Evolutionary conservation across 2,329 filamentous ascomycete genomes (phyloP).

Genomic region (Apiospora phragmitis): DNA sequence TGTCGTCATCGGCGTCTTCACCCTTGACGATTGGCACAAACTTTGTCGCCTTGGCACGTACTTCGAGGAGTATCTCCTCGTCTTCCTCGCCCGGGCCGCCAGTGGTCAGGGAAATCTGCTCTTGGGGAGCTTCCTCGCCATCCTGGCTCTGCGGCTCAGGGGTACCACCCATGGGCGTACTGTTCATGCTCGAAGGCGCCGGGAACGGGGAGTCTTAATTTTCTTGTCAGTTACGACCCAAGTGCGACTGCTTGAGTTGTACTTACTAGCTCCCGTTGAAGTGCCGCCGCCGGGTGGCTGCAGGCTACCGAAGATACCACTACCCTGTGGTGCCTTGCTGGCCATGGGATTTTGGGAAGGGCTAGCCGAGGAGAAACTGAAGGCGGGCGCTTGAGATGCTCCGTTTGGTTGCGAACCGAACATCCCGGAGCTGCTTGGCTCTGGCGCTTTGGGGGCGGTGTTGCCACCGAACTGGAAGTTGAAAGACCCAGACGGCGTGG

Average conservation of each 20-base stretch:
- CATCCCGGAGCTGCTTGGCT: constrained; percentile 19
- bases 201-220: constrained; percentile 41
- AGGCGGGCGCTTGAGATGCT: constrained; percentile 27
- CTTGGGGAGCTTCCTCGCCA: constrained; percentile 56
- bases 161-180: constrained; percentile 59
- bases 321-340: constrained; percentile 23
- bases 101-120: constrained; percentile 70
- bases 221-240: constrained; percentile 5
- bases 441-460: constrained; percentile 25
- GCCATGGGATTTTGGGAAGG: constrained; percentile 29
- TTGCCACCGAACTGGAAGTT: constrained; percentile 28
- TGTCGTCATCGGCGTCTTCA: constrained; percentile 48
- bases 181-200: constrained; percentile 61
- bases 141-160: constrained; percentile 55
- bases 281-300: constrained; percentile 34
- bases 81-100: constrained; percentile 70
- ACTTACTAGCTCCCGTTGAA: constrained; percentile 45
- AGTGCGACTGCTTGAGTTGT: constrained; percentile 11
- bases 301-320: constrained; percentile 24
- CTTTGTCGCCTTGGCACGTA: constrained; percentile 69
- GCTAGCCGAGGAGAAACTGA: constrained; percentile 40
- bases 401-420: constrained; percentile 28
- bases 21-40: constrained; percentile 46
- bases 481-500: constrained; percentile 26
- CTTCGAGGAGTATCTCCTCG: constrained; percentile 69